These are phyloP conservation scores for Elaeis guineensis DNA, from an alignment of 176 grass and related monocot species.

Conservation along the genomic window DNA sequence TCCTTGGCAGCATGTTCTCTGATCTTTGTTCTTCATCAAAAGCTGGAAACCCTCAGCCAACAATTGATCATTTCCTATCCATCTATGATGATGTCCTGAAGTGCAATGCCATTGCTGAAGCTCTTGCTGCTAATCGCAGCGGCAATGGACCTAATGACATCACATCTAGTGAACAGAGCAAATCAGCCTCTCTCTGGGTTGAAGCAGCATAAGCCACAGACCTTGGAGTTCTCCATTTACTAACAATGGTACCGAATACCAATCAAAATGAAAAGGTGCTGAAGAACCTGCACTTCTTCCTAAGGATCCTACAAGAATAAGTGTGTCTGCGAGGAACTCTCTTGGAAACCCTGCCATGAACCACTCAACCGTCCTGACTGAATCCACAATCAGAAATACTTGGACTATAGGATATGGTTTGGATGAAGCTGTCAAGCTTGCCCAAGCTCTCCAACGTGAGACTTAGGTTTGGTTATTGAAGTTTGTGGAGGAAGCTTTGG, in stretches of 20 bases:
- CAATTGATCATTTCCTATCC: constrained; percentile 52
- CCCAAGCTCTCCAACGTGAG: too few relatives aligned
- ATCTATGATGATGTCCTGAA: constrained; percentile 60
- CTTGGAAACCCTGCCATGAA: constrained; percentile 27
- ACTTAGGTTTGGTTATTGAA: too few relatives aligned
- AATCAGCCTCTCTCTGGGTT: constrained; percentile 53
- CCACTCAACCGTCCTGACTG: constrained; percentile 25
- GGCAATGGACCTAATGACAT: constrained; percentile 14
- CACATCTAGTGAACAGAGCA: constrained; percentile 13
- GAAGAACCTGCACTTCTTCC: constrained; percentile 18
- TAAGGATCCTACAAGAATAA: constrained; percentile 37
- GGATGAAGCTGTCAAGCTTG: too few relatives aligned
- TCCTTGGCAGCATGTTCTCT: constrained; percentile 62
- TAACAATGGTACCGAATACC: constrained; percentile 24
- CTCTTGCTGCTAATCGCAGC: constrained; percentile 9
- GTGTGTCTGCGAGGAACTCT: constrained; percentile 35
- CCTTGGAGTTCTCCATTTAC: constrained; percentile 56
- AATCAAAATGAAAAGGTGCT: constrained; percentile 20
- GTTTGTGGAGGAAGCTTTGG: too few relatives aligned
- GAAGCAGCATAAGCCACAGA: constrained; percentile 66
- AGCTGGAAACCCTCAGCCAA: constrained; percentile 43
- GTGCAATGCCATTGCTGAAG: constrained; percentile 31
- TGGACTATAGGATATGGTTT: too few relatives aligned
- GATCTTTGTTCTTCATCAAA: constrained; percentile 45
- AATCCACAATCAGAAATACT: too few relatives aligned